Evolutionary conservation across 2,329 filamentous ascomycete species (phyloP).

Genomic region (Endocalyx cinctus): DNA sequence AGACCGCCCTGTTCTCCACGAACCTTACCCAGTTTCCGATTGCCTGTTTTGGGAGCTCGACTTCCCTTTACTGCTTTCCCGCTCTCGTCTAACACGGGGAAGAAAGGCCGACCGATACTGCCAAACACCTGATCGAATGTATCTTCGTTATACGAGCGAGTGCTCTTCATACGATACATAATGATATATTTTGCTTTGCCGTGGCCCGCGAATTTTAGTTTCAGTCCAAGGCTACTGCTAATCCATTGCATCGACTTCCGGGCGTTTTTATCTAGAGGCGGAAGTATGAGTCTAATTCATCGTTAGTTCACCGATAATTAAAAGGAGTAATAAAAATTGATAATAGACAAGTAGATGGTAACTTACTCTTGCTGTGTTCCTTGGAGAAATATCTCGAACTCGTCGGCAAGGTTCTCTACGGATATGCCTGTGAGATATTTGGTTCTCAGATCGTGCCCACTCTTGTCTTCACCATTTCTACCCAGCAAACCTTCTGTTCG

Average conservation of each 20-base stretch:
- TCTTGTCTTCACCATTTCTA: slow-evolving; percentile 47
- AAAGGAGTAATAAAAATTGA: neutral
- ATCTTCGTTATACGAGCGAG: slow-evolving; percentile 54
- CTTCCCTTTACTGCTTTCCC: slow-evolving; percentile 22
- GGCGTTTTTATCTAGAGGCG: slow-evolving; percentile 76
- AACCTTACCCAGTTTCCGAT: too few species aligned
- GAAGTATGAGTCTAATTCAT: slow-evolving; percentile 60
- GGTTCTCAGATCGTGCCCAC: slow-evolving; percentile 57
- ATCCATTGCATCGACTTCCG: slow-evolving; percentile 78
- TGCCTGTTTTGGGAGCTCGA: slow-evolving; percentile 17
- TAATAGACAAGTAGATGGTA: neutral
- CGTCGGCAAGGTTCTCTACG: slow-evolving; percentile 64
- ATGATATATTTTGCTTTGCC: slow-evolving; percentile 70
- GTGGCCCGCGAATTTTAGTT: slow-evolving; percentile 76
- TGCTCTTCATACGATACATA: slow-evolving; percentile 69
- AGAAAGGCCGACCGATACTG: slow-evolving; percentile 48
- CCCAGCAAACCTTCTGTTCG: slow-evolving; percentile 63
- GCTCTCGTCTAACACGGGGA: slow-evolving; percentile 46
- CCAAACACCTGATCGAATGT: slow-evolving; percentile 45
- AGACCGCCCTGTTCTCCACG: too few species aligned
- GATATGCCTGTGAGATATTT: slow-evolving; percentile 73
- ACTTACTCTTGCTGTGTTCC: slow-evolving; percentile 59
- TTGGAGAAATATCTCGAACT: slow-evolving; percentile 68
- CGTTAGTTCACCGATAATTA: too few species aligned
- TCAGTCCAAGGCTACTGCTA: slow-evolving; percentile 69